Percentiles rank a stretch among this genome's conserved stretches.
phyloP scores from a whole-genome alignment of 352 stramenopile genomes.

The Albugo candida region DNA sequence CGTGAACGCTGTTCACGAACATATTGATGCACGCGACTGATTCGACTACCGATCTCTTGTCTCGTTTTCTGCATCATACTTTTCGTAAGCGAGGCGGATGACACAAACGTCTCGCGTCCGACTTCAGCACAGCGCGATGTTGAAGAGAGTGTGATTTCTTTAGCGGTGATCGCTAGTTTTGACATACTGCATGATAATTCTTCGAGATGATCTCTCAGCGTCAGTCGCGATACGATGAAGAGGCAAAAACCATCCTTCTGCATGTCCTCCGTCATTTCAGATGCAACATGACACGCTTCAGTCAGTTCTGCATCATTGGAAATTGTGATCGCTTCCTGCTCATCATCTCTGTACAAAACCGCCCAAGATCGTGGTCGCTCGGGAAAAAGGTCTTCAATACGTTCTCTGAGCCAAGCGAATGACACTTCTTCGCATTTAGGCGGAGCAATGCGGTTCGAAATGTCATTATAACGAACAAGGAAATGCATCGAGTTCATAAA shows the following conservation, averaged over 20 bases:
- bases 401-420: too few relatives aligned
- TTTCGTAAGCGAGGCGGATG: conserved; percentile 25
- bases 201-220: conserved; percentile 25
- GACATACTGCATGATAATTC: conserved; percentile 25
- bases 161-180: conserved; percentile 23
- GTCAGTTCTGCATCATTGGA: conserved; percentile 24
- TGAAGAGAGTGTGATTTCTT: conserved; percentile 12
- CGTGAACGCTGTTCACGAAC: conserved; percentile 1
- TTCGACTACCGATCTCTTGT: not conserved
- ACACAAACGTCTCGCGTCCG: conserved; percentile 27
- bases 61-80: conserved; percentile 1
- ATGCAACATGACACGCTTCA: conserved; percentile 32
- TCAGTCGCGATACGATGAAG: conserved; percentile 20
- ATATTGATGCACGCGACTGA: not conserved
- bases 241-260: conserved; percentile 23
- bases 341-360: conserved; percentile 50
- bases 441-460: too few relatives aligned
- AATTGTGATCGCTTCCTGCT: conserved; percentile 44
- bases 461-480: too few relatives aligned
- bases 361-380: conserved; percentile 16
- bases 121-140: conserved; percentile 18
- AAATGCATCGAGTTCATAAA: too few relatives aligned
- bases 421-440: too few relatives aligned
- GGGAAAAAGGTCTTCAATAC: not conserved
- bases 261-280: conserved; percentile 8